Evolutionary conservation across 345 rosid genomes (phyloP).

Genomic region (Arabidopsis arenosa): DNA sequence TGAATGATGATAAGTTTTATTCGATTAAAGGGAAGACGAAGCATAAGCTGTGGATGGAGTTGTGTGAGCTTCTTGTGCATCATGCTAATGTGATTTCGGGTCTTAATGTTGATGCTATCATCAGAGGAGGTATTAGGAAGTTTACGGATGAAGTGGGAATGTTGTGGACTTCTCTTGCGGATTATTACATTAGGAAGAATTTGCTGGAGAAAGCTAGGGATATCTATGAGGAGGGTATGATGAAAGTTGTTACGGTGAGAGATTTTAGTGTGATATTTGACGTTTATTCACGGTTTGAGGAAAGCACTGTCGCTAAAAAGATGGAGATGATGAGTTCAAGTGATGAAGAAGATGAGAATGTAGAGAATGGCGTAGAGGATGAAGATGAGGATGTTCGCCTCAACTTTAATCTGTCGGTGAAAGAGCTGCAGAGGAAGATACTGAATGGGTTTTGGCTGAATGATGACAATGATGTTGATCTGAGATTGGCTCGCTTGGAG

Average conservation of each 20-base stretch:
- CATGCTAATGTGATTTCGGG: conserved; percentile 90
- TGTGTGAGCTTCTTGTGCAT: conserved; percentile 83
- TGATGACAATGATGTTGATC: conserved; percentile 84
- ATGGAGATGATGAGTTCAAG: conserved; percentile 72
- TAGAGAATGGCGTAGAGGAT: conserved; percentile 55
- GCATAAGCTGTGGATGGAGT: conserved; percentile 89
- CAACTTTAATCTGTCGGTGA: conserved; percentile 55
- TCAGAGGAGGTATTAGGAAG: conserved; percentile 95
- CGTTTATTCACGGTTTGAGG: conserved; percentile 83
- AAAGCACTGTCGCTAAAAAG: conserved; percentile 71
- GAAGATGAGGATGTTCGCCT: conserved; percentile 79
- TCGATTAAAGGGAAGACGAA: conserved; percentile 89
- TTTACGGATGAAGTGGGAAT: conserved; percentile 92
- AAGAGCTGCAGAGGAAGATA: conserved; percentile 79
- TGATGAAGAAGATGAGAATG: conserved; percentile 63
- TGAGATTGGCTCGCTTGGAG: conserved; percentile 83
- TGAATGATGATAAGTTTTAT: conserved; percentile 85
- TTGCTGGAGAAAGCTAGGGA: conserved; percentile 93
- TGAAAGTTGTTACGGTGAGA: conserved; percentile 89
- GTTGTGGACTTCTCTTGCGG: conserved; percentile 96
- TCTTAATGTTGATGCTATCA: conserved; percentile 89
- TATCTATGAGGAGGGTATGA: conserved; percentile 95
- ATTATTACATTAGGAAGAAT: conserved; percentile 86
- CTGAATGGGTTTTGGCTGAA: conserved; percentile 85
- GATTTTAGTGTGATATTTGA: conserved; percentile 94